These are phyloP conservation scores for Sarocladium strictum DNA, from an alignment of 2,329 filamentous ascomycete genomes.

Conservation along the genomic window DNA sequence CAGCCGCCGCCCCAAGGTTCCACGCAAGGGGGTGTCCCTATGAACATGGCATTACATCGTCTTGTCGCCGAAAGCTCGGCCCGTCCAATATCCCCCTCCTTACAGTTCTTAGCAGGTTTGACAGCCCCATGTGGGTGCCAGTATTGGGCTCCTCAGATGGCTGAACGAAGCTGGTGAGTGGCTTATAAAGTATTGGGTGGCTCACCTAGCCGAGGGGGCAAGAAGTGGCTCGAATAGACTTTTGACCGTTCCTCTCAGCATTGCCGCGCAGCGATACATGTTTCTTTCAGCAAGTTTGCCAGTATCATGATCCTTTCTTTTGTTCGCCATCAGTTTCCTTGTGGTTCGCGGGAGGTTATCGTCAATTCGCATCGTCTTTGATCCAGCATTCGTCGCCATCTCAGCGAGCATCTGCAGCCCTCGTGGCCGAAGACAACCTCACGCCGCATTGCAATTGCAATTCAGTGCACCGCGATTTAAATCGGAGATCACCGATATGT, in stretches of 20 bases:
- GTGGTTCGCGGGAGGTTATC: background rate
- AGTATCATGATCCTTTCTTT: slow-evolving; percentile 1
- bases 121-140: background rate
- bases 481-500: background rate
- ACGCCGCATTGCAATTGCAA: background rate
- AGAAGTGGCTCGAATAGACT: background rate
- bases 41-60: background rate
- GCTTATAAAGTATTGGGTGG: slow-evolving; percentile 5
- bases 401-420: too few species aligned
- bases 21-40: slow-evolving; percentile 8
- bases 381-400: too few species aligned
- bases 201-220: background rate
- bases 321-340: background rate
- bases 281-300: background rate
- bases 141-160: background rate
- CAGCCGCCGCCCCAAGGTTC: background rate
- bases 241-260: background rate
- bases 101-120: background rate
- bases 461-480: background rate
- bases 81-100: background rate
- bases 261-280: background rate
- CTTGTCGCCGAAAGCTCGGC: background rate
- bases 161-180: background rate
- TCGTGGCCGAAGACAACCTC: too few species aligned
- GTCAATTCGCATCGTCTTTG: too few species aligned